Evolutionary conservation across 2,329 filamentous ascomycete genomes (phyloP), one percentile per base, ranked within the genome.

Genomic region (Blastomyces emzantsi): DNA sequence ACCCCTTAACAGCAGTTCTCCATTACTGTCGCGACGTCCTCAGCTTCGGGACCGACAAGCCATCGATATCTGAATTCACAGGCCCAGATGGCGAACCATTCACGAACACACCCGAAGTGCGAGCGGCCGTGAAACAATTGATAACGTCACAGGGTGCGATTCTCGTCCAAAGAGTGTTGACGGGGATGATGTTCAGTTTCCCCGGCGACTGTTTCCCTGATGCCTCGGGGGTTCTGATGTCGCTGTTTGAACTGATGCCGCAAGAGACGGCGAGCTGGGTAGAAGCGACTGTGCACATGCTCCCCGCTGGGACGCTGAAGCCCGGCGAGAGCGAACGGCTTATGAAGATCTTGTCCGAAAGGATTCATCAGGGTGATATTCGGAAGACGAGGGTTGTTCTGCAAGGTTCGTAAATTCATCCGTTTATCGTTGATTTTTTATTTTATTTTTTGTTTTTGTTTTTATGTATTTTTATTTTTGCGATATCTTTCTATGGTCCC

Each of bases 131-230:
- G 64, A 90, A 88, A 74, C 82, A 85, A 65, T 82, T 97, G 61
- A 79, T 96, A 30, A 67, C 82, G 1, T 78, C 81, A 1, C 86
- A 92, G 67, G 92, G 94, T 47, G 87, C 91, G 71, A 79, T 86
- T 63, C 81, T 99, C 36, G 87, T 94, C 8, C 93, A 96, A 76
- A 89, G 92, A 67, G 87, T 96, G 64, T 83, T 99, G 79, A 94
- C 92, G 0, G 94, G 94, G 65, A 96, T 99, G 92, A 97, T 99
- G 93, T 97, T 97, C 74, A 95, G 89, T 0, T 99, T 99, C 78
- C 95, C 94, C 0, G 86, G 90, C 54, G 94, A 97, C 75, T 97
- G 92, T 77, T 96, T 97, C 72, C 88, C 92, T 0, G 94, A 99
- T 73, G 92, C 92, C 19, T 96, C 91, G 59, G 92, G 92, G 4